phyloP scores from a whole-genome alignment of 306 rosid genomes.

The Fragaria iinumae region DNA sequence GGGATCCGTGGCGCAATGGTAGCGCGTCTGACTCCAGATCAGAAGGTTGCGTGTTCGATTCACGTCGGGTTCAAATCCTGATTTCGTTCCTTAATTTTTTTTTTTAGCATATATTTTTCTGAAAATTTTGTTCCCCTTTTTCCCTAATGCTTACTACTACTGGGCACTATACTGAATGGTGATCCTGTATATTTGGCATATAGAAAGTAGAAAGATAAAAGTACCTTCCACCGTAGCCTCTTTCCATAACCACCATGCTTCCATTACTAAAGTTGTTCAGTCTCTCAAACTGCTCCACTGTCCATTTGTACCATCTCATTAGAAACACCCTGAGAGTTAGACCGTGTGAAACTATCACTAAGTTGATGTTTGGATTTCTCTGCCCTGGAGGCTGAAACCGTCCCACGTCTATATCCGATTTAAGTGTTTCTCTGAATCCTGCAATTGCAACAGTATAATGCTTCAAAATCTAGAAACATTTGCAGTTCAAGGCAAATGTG shows the following conservation, averaged over 20 bases:
- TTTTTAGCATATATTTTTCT: not conserved
- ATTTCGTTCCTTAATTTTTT: not conserved
- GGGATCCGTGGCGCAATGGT: conserved; percentile 11
- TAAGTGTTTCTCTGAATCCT: conserved; percentile 91
- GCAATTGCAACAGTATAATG: not conserved
- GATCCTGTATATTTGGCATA: not conserved
- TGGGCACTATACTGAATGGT: not conserved
- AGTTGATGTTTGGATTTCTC: conserved; percentile 55
- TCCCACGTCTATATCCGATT: conserved; percentile 73
- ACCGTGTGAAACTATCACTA: conserved; percentile 82
- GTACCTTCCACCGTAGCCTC: conserved; percentile 85
- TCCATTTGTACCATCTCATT: conserved; percentile 96
- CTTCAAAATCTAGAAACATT: not conserved
- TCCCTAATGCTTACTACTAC: too few species aligned
- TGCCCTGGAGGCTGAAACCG: conserved; percentile 75
- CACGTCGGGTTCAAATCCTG: conserved; percentile 8
- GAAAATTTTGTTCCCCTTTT: too few species aligned
- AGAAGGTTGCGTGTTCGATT: conserved; percentile 14
- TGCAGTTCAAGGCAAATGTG: not conserved
- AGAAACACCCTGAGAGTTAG: conserved; percentile 82
- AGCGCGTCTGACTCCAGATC: conserved; percentile 18
- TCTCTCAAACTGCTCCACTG: conserved; percentile 70
- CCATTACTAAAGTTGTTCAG: conserved; percentile 68
- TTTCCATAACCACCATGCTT: conserved; percentile 65
- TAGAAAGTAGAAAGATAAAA: not conserved